phyloP scores from a whole-genome alignment of 1,139 yeast genomes.

The Saccharomyces hybrid region DNA sequence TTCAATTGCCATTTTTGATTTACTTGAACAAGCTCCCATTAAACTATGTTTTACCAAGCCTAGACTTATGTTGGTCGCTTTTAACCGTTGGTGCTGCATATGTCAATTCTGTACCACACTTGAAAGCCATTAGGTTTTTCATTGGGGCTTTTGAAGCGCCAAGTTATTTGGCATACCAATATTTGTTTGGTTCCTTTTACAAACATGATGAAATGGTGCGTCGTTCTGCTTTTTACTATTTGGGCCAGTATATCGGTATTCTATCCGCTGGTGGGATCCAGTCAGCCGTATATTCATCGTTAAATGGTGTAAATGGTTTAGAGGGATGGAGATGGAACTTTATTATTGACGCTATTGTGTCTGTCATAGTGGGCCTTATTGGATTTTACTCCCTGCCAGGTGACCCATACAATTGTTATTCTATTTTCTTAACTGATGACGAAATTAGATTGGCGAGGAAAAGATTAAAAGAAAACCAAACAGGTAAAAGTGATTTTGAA shows the following conservation, averaged over 20 bases:
- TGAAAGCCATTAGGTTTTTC: conserved; percentile 52
- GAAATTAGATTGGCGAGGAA: conserved; percentile 52
- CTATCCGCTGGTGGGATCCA: conserved; percentile 59
- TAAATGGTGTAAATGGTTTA: conserved; percentile 44
- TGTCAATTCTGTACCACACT: conserved; percentile 41
- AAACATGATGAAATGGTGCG: conserved; percentile 51
- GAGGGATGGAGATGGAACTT: conserved; percentile 72
- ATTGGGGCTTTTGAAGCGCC: conserved; percentile 63
- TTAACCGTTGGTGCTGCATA: conserved; percentile 50
- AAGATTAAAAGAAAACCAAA: conserved; percentile 40
- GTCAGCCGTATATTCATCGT: conserved; percentile 45
- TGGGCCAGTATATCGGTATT: conserved; percentile 55
- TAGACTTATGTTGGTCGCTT: conserved; percentile 60
- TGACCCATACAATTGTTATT: conserved; percentile 54
- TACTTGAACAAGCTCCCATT: conserved; percentile 41
- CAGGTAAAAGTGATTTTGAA: conserved; percentile 25
- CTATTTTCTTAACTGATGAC: conserved; percentile 48
- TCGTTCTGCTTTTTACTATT: conserved; percentile 53
- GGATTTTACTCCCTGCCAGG: conserved; percentile 64
- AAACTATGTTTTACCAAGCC: conserved; percentile 45
- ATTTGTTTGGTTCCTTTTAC: conserved; percentile 56
- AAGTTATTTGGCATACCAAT: conserved; percentile 52
- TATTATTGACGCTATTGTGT: conserved; percentile 56
- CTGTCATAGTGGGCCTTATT: conserved; percentile 51
- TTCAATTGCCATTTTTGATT: conserved; percentile 42